Base-by-base conservation (phyloP, 192 early-diverging fungal species). In the Coemansia sp. region DNA sequence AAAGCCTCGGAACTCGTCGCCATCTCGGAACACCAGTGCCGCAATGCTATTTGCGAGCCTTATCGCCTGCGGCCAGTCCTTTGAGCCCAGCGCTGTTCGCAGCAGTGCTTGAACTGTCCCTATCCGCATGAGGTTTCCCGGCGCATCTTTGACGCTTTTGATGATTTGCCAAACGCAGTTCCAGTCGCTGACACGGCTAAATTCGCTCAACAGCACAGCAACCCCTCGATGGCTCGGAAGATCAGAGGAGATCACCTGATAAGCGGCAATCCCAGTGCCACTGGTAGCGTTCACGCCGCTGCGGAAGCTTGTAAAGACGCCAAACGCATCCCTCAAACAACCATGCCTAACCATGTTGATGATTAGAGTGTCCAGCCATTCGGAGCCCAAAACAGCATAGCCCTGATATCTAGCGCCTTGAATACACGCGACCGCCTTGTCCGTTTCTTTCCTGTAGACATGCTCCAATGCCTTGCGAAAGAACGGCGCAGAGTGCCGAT, bases 81-180 rank as follows among this genome's bases (percentile, higher is more conserved):
- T 37, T 3, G 64, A 63, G 2, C 27, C 13, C 19, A 74, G 58
- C 17, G 67, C 67, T 8, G 40, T 62, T 11, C n/a, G 33, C 13
- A 77, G n/a, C 15, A 69, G 55, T 1, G 1, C 10, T 7, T 70
- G 54, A 17, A 61, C 30, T 9, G 17, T 22, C 5, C 37, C 33
- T 9, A 65, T 11, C 23, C 47, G 50, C 11, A 54, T 13, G 20
- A 29, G 27, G 2, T 29, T 29, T 6, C 44, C 25, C 6, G 8
- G 19, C 36, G 6, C 19, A 7, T 19, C 31, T 6, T 27, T 47
- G 29, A 20, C 40, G 40, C 20, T 15, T 23, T 57, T 44, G 14
- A 58, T 50, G 11, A 68, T 42, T 40, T 53, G 44, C 72, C 72
- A 75, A 17, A 75, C 57, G 28, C 66, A 67, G 22, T 64, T 53